Percentiles rank a stretch among this genome's conserved stretches.
phyloP scores from a whole-genome alignment of 2,329 filamentous ascomycete genomes.

The Fusarium graminum region DNA sequence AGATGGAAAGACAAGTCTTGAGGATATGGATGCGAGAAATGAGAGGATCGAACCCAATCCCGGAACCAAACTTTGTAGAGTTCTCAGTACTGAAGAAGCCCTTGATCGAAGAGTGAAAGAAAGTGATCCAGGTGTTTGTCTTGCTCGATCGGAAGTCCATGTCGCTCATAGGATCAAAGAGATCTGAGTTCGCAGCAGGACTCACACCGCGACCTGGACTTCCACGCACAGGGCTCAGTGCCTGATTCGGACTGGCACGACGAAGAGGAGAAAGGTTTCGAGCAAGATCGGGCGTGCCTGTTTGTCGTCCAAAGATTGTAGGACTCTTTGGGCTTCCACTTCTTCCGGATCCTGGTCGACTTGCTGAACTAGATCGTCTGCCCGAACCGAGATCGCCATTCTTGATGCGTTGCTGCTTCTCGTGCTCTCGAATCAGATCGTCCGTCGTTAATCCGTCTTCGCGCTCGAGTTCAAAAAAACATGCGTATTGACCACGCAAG shows the following conservation, averaged over 20 bases:
- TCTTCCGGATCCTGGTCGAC: slow-evolving; percentile 38
- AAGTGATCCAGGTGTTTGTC: slow-evolving; percentile 55
- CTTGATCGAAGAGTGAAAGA: slow-evolving; percentile 58
- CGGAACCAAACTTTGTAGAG: slow-evolving; percentile 40
- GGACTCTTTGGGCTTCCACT: slow-evolving; percentile 36
- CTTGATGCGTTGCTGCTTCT: slow-evolving; percentile 49
- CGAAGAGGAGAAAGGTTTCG: slow-evolving; percentile 43
- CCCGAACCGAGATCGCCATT: slow-evolving; percentile 32
- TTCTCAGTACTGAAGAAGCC: slow-evolving; percentile 56
- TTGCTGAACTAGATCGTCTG: slow-evolving; percentile 41
- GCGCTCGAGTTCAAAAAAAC: slow-evolving; percentile 61
- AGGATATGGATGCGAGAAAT: slow-evolving; percentile 56
- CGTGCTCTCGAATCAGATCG: slow-evolving; percentile 56
- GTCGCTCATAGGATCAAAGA: slow-evolving; percentile 51
- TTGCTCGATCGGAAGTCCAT: slow-evolving; percentile 60
- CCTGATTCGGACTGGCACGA: slow-evolving; percentile 21
- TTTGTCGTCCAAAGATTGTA: slow-evolving; percentile 31
- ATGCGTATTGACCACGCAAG: slow-evolving; percentile 60
- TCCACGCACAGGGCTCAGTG: slow-evolving; percentile 26
- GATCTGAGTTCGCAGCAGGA: slow-evolving; percentile 50
- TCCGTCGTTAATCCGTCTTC: slow-evolving; percentile 60
- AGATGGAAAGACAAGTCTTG: slow-evolving; percentile 56
- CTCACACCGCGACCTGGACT: slow-evolving; percentile 45
- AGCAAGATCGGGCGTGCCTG: slow-evolving; percentile 30
- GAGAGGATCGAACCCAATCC: slow-evolving; percentile 53